These are phyloP conservation scores for Aquanectria penicillioides DNA, from an alignment of 2,329 filamentous ascomycete species.

Conservation along the genomic window DNA sequence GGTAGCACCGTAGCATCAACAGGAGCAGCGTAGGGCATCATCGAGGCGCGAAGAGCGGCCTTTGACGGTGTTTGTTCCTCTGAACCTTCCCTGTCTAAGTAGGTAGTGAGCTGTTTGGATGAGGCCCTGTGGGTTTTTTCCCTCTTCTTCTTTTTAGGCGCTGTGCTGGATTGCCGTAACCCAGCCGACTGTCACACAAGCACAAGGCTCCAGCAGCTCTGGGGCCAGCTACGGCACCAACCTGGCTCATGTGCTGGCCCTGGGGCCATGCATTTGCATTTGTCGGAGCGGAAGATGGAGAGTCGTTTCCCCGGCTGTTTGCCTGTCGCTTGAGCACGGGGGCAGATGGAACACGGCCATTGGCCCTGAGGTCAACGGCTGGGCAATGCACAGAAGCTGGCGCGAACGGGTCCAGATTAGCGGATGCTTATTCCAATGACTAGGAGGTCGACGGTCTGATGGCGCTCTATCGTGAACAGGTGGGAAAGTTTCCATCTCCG, in stretches of 20 bases:
- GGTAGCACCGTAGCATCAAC: too few relatives aligned
- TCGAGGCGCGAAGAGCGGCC: too few relatives aligned
- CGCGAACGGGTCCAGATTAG: slow-evolving; percentile 40
- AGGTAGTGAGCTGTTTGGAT: too few relatives aligned
- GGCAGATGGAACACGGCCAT: slow-evolving; percentile 40
- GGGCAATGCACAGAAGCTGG: slow-evolving; percentile 21
- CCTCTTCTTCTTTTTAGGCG: too few relatives aligned
- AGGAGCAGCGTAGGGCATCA: too few relatives aligned
- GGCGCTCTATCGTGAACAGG: neutral
- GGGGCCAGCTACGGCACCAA: neutral
- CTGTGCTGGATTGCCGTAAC: too few relatives aligned
- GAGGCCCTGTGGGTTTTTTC: too few relatives aligned
- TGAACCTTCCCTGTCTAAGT: too few relatives aligned
- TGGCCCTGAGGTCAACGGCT: slow-evolving; percentile 36
- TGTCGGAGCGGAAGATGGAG: slow-evolving; percentile 2
- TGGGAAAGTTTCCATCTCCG: neutral
- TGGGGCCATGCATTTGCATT: neutral
- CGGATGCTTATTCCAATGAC: slow-evolving; percentile 37
- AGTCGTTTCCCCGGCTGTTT: slow-evolving; percentile 1
- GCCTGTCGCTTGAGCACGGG: slow-evolving; percentile 48
- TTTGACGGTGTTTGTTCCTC: too few relatives aligned
- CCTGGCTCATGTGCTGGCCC: slow-evolving; percentile 9
- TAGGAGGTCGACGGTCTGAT: slow-evolving; percentile 8
- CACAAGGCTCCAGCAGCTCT: neutral
- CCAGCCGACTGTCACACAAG: too few relatives aligned